Percentiles rank a stretch among this genome's conserved stretches.
Conservation (phyloP, 2,329 filamentous ascomycete species). For the Dactylellina haptotyla region DNA sequence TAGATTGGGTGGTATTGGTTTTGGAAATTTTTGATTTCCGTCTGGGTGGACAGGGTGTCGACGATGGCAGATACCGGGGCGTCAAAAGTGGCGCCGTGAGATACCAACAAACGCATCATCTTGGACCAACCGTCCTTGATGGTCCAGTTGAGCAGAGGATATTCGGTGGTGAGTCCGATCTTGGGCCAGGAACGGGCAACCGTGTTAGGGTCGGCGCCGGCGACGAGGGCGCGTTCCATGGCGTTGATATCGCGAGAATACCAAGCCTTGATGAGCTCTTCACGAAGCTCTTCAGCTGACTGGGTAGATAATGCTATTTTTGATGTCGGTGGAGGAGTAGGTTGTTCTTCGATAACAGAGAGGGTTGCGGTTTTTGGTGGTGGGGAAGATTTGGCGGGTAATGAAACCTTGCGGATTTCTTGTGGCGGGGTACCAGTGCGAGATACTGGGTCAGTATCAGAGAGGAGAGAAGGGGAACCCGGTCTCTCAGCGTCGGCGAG, state of each 20-base stretch:
- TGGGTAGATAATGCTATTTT: neutral
- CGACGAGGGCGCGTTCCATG: slow-evolving; percentile 47
- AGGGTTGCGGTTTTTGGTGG: slow-evolving; percentile 36
- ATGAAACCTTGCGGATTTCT: slow-evolving; percentile 32
- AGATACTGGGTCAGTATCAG: slow-evolving; percentile 46
- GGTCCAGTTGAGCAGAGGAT: slow-evolving; percentile 53
- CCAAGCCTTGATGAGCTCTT: slow-evolving; percentile 48
- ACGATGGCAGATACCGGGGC: slow-evolving; percentile 40
- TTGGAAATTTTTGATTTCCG: slow-evolving; percentile 52
- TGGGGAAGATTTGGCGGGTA: too few relatives aligned
- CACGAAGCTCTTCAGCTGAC: slow-evolving; percentile 40
- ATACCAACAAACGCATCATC: slow-evolving; percentile 48
- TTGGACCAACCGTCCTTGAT: slow-evolving; percentile 54
- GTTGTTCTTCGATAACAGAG: slow-evolving; percentile 38
- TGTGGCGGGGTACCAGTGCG: slow-evolving; percentile 44
- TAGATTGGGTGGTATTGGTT: slow-evolving; percentile 54
- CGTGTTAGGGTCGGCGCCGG: slow-evolving; percentile 48
- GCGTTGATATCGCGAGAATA: slow-evolving; percentile 53
- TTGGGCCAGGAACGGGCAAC: slow-evolving; percentile 52
- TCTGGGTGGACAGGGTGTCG: slow-evolving; percentile 26
- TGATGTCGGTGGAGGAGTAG: slow-evolving; percentile 13
- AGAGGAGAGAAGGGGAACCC: slow-evolving; percentile 36
- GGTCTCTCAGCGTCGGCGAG: slow-evolving; percentile 38
- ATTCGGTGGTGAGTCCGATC: slow-evolving; percentile 50
- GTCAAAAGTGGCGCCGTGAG: slow-evolving; percentile 42